Percentiles rank a stretch among this genome's conserved stretches.
Conservation (phyloP, 163 green algal genomes). For the Prototheca wickerhamii region DNA sequence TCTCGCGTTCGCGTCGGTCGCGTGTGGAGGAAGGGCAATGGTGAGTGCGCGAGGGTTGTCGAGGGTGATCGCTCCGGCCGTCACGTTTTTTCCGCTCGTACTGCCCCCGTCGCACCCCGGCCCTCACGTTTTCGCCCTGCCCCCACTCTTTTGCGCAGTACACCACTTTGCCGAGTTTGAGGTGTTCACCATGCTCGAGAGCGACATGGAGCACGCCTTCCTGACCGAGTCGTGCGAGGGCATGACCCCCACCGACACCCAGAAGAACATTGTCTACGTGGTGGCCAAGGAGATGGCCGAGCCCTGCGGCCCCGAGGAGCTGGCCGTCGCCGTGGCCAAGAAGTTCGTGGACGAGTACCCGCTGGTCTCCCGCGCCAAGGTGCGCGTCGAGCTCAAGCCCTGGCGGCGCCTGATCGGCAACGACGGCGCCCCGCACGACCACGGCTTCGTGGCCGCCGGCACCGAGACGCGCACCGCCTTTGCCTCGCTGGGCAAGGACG, state of each 20-base stretch:
- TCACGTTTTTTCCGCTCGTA: constrained; percentile 1
- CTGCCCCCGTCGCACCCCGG: background rate
- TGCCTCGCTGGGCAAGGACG: constrained; percentile 25
- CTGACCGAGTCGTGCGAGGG: constrained; percentile 49
- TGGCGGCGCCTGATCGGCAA: constrained; percentile 68
- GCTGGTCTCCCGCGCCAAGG: constrained; percentile 73
- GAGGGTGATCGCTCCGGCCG: no score
- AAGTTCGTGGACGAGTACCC: constrained; percentile 83
- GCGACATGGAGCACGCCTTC: constrained; percentile 71
- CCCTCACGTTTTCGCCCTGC: background rate
- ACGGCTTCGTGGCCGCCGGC: constrained; percentile 38
- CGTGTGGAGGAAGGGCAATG: constrained; percentile 57
- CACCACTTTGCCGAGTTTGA: constrained; percentile 58
- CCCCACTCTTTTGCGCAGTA: constrained; percentile 14
- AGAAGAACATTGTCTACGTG: constrained; percentile 93
- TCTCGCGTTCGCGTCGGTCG: constrained; percentile 58
- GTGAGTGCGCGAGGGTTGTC: no score
- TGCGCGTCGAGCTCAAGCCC: constrained; percentile 76
- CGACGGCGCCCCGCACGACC: constrained; percentile 54
- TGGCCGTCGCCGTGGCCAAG: constrained; percentile 66
- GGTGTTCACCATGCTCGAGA: constrained; percentile 71
- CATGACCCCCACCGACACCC: constrained; percentile 90
- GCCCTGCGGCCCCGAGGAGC: constrained; percentile 75
- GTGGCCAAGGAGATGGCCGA: constrained; percentile 75
- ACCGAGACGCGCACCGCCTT: constrained; percentile 38